These are phyloP conservation scores for Rhexocercosporidium sp. DNA, from an alignment of 2,329 filamentous ascomycete genomes.

Conservation along the genomic window DNA sequence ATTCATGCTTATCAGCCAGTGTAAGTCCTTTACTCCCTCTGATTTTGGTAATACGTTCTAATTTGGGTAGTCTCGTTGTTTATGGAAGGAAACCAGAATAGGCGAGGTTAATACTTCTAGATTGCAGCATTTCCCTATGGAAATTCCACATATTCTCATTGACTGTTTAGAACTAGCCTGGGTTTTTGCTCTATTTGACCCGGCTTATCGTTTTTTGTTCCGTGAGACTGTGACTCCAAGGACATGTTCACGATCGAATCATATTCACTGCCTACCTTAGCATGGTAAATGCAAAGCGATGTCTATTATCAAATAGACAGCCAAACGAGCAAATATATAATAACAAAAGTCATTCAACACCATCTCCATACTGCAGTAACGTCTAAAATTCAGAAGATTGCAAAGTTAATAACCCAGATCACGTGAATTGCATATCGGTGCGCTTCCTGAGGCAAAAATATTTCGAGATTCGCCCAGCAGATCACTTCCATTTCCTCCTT, in stretches of 20 bases:
- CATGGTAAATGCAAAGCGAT: too few species aligned
- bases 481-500: background rate
- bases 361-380: too few species aligned
- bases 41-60: background rate
- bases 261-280: too few species aligned
- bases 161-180: background rate
- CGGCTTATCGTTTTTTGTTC: too few species aligned
- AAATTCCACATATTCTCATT: too few species aligned
- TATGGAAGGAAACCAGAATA: conserved; percentile 25
- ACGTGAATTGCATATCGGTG: background rate
- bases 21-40: conserved; percentile 13
- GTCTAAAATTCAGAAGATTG: too few species aligned
- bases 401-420: background rate
- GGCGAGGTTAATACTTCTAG: background rate
- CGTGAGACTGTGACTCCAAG: too few species aligned
- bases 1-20: conserved; percentile 39
- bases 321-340: too few species aligned
- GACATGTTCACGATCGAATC: too few species aligned
- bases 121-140: background rate
- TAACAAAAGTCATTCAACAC: too few species aligned
- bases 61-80: conserved; percentile 19
- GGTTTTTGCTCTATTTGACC: background rate
- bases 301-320: too few species aligned
- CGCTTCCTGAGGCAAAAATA: background rate
- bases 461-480: background rate